These are phyloP conservation scores for Colletotrichum tropicale DNA, from an alignment of 2,329 filamentous ascomycete species.

Conservation along the genomic window DNA sequence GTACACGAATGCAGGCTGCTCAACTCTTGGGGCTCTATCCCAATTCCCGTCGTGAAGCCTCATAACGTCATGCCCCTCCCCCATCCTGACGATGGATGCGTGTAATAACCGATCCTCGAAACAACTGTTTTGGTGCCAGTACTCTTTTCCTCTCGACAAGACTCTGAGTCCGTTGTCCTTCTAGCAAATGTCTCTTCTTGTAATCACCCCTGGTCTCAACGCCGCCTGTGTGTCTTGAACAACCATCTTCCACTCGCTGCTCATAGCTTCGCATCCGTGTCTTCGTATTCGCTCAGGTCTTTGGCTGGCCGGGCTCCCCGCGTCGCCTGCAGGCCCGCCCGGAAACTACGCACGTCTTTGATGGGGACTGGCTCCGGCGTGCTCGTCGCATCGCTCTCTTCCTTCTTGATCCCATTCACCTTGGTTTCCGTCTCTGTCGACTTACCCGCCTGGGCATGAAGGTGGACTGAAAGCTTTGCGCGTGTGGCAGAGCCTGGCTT, in stretches of 20 bases:
- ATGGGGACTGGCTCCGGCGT: slow-evolving; percentile 61
- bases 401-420: slow-evolving; percentile 32
- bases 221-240: neutral
- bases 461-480: slow-evolving; percentile 84
- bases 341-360: slow-evolving; percentile 80
- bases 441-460: slow-evolving; percentile 73
- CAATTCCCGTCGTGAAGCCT: slow-evolving; percentile 4
- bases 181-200: slow-evolving; percentile 7
- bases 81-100: neutral
- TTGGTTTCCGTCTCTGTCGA: slow-evolving; percentile 47
- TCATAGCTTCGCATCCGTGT: slow-evolving; percentile 81
- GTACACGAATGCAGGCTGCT: neutral
- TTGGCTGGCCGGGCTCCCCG: slow-evolving; percentile 74
- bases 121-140: neutral
- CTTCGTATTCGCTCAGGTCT: slow-evolving; percentile 85
- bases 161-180: slow-evolving; percentile 5
- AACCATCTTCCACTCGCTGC: neutral
- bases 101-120: neutral
- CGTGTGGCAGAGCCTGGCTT: slow-evolving; percentile 73
- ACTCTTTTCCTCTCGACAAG: neutral
- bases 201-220: slow-evolving; percentile 6
- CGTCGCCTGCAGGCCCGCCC: slow-evolving; percentile 75
- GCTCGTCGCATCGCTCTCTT: slow-evolving; percentile 35
- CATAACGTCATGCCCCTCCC: slow-evolving; percentile 6
- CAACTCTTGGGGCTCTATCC: neutral